These are phyloP conservation scores for Diphasiastrum complanatum DNA, from an alignment of 83 land plant genomes.

Conservation along the genomic window DNA sequence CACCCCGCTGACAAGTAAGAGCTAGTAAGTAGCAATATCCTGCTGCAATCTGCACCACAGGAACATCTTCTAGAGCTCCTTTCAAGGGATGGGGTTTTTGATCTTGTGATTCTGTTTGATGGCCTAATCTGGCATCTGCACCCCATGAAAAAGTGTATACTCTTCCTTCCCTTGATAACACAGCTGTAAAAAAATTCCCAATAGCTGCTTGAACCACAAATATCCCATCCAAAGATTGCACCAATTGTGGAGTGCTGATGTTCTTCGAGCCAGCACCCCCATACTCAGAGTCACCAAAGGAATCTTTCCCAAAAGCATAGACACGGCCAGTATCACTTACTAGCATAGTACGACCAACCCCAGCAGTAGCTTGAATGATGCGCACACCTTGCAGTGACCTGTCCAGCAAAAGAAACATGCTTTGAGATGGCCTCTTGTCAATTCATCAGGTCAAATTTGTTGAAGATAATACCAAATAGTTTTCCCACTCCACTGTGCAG, in stretches of 20 bases:
- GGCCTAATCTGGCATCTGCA: conserved; percentile 59
- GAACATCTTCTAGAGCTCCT: conserved; percentile 70
- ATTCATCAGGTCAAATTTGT: too few species aligned
- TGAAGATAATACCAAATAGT: not conserved
- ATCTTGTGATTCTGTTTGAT: conserved; percentile 68
- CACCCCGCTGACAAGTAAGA: conserved; percentile 71
- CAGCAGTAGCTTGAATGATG: conserved; percentile 77
- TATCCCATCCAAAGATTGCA: conserved; percentile 67
- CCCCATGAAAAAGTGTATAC: conserved; percentile 94
- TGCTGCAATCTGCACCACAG: conserved; percentile 93
- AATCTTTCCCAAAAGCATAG: conserved; percentile 82
- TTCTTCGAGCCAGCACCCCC: conserved; percentile 39
- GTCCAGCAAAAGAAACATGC: not conserved
- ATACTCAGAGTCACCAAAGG: conserved; percentile 46
- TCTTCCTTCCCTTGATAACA: conserved; percentile 72
- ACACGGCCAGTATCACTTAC: conserved; percentile 73
- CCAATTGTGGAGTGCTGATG: conserved; percentile 54
- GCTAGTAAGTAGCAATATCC: conserved; percentile 89
- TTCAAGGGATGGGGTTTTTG: conserved; percentile 49
- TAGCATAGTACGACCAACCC: conserved; percentile 74
- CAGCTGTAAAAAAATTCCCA: conserved; percentile 90
- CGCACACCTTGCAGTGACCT: conserved; percentile 41
- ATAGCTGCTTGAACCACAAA: conserved; percentile 92
- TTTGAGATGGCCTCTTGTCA: not conserved
- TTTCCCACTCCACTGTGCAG: not conserved